Evolutionary conservation across 495 filamentous ascomycete genomes (phyloP).

Genomic region (Clavariopsis aquatica): DNA sequence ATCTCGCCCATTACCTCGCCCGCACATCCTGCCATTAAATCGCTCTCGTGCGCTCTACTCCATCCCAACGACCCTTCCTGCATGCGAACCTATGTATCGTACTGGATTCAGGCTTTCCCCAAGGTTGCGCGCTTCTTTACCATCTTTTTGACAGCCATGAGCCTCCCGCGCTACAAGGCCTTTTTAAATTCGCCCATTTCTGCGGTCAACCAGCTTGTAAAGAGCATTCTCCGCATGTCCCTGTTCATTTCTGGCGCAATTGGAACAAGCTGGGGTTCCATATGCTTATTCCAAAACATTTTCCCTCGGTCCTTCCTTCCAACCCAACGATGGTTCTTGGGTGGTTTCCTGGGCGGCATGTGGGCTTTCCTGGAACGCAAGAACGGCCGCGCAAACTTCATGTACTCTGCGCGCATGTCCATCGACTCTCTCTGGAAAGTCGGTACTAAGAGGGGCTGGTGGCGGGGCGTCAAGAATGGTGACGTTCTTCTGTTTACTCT

Average conservation of each 20-base stretch:
- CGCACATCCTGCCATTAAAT: constrained; percentile 80
- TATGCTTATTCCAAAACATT: constrained; percentile 81
- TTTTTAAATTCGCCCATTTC: constrained; percentile 67
- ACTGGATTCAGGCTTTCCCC: constrained; percentile 79
- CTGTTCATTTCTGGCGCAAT: constrained; percentile 75
- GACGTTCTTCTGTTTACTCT: constrained; percentile 80
- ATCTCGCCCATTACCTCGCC: constrained; percentile 78
- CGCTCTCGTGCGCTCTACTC: constrained; percentile 85
- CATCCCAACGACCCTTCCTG: constrained; percentile 88
- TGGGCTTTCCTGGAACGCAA: constrained; percentile 73
- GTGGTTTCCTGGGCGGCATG: constrained; percentile 78
- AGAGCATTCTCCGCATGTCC: constrained; percentile 65
- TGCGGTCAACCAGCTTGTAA: constrained; percentile 63
- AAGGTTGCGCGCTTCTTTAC: constrained; percentile 73
- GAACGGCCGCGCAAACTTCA: constrained; percentile 62
- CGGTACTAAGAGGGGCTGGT: constrained; percentile 78
- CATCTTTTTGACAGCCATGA: constrained; percentile 66
- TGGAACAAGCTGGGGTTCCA: constrained; percentile 78
- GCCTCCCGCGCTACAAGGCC: constrained; percentile 63
- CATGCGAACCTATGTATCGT: constrained; percentile 77
- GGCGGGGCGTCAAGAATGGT: constrained; percentile 75
- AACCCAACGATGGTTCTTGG: constrained; percentile 81
- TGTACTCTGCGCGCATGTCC: constrained; percentile 71
- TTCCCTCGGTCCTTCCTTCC: constrained; percentile 75
- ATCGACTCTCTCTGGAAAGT: constrained; percentile 88